A percentile compares a stretch with the other conserved stretches of the same genome.
Evolutionary conservation across 169 alveolate species (phyloP).

Genomic region (Neospora caninum): DNA sequence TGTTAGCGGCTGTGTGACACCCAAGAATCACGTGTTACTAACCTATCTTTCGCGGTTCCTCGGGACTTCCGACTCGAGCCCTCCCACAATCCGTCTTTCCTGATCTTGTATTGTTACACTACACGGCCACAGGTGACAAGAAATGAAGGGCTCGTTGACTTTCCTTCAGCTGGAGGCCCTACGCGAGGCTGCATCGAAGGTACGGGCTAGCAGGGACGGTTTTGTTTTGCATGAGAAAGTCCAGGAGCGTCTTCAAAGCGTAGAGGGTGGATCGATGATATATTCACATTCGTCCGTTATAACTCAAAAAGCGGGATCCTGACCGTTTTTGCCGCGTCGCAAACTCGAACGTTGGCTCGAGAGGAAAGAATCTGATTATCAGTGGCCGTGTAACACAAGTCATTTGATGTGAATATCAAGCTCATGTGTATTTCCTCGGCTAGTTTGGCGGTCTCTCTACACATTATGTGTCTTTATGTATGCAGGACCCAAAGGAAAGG

Average conservation of each 20-base stretch:
- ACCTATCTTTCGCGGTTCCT: no score
- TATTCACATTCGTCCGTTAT: no score
- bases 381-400: not conserved
- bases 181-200: constrained; percentile 37
- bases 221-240: no score
- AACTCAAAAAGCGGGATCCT: no score
- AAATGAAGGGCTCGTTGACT: not conserved
- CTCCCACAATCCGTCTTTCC: not conserved
- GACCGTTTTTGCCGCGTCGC: no score
- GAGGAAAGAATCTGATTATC: not conserved
- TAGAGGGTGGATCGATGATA: no score
- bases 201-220: not conserved
- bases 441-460: not conserved
- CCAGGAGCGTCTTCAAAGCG: no score
- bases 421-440: no score
- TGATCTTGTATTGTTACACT: not conserved
- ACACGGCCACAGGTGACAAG: not conserved
- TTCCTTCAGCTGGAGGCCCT: constrained; percentile 50
- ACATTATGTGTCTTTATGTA: not conserved
- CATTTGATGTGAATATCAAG: not conserved
- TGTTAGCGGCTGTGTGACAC: no score
- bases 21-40: no score
- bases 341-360: no score
- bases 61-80: not conserved
- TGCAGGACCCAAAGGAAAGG: constrained; percentile 18